Conservation (phyloP, 768 basidiomycete genomes). For the Leccinellum luteum region DNA sequence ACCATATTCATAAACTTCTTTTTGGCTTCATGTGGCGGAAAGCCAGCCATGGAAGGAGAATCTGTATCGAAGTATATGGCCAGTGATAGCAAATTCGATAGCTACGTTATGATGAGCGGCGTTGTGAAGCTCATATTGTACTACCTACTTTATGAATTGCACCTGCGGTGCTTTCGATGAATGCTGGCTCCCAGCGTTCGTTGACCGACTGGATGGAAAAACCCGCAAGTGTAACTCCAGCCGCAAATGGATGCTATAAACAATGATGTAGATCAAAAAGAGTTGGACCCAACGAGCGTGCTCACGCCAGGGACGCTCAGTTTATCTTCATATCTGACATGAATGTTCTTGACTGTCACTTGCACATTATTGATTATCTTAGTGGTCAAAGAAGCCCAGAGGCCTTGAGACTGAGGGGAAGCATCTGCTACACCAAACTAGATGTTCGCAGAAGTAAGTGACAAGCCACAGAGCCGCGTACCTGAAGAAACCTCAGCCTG, state of each 20-base stretch:
- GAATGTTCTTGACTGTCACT: slow-evolving; percentile 93
- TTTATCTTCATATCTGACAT: slow-evolving; percentile 94
- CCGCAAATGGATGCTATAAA: slow-evolving; percentile 87
- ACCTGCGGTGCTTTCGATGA: slow-evolving; percentile 85
- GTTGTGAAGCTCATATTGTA: background rate
- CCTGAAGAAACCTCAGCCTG: slow-evolving; percentile 52
- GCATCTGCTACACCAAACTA: slow-evolving; percentile 36
- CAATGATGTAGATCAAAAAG: background rate
- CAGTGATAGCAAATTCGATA: slow-evolving; percentile 83
- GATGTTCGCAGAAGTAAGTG: background rate
- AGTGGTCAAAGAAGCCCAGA: slow-evolving; percentile 76
- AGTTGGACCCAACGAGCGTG: slow-evolving; percentile 5
- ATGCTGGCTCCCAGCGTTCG: slow-evolving; percentile 82
- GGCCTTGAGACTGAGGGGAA: slow-evolving; percentile 76
- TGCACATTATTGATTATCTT: slow-evolving; percentile 97
- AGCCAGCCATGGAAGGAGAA: slow-evolving; percentile 70
- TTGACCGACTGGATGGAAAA: slow-evolving; percentile 91
- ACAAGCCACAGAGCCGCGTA: slow-evolving; percentile 21
- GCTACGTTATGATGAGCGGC: slow-evolving; percentile 39
- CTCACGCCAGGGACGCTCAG: slow-evolving; percentile 89
- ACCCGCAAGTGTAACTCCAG: slow-evolving; percentile 81
- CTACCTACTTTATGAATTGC: slow-evolving; percentile 80
- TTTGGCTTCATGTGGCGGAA: slow-evolving; percentile 61
- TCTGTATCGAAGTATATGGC: slow-evolving; percentile 97
- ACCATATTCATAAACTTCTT: slow-evolving; percentile 76